phyloP scores from a whole-genome alignment of 106 monocot species.

The Hemerocallis citrina region DNA sequence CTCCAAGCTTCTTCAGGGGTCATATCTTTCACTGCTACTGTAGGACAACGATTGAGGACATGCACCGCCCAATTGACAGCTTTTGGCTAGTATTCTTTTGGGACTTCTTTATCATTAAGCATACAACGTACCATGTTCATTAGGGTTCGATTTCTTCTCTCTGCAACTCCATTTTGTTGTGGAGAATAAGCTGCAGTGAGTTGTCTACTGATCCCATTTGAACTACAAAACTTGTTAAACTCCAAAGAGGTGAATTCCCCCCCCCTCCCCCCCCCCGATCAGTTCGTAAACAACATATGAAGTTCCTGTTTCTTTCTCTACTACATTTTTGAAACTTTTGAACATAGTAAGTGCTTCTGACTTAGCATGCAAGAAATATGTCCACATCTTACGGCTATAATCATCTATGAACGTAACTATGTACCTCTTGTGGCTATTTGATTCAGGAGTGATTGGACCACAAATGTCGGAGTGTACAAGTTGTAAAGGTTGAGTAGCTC shows the following conservation, averaged over 20 bases:
- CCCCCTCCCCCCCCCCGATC: no score
- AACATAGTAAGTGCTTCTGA: conserved; percentile 2
- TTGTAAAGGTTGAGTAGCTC: conserved; percentile 2
- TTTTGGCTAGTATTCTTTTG: background rate
- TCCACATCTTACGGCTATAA: background rate
- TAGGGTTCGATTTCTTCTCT: background rate
- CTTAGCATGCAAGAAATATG: background rate
- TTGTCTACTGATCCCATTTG: background rate
- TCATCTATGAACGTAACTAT: background rate
- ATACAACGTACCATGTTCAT: background rate
- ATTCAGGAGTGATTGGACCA: background rate
- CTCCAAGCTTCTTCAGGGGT: background rate
- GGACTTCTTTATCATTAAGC: background rate
- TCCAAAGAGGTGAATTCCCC: no score
- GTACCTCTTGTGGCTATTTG: background rate
- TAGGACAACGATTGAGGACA: background rate
- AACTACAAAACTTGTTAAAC: background rate
- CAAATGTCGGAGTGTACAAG: conserved; percentile 1
- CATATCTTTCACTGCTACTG: background rate
- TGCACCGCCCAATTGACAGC: background rate
- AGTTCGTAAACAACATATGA: background rate
- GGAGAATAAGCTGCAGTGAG: no score
- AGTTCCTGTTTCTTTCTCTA: conserved; percentile 3
- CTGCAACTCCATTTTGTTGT: background rate
- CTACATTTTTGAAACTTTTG: conserved; percentile 3